Percentiles rank a stretch among this genome's conserved stretches.
Evolutionary conservation across 495 filamentous ascomycete genomes (phyloP).

Genomic region (Elasticomyces elasticus): DNA sequence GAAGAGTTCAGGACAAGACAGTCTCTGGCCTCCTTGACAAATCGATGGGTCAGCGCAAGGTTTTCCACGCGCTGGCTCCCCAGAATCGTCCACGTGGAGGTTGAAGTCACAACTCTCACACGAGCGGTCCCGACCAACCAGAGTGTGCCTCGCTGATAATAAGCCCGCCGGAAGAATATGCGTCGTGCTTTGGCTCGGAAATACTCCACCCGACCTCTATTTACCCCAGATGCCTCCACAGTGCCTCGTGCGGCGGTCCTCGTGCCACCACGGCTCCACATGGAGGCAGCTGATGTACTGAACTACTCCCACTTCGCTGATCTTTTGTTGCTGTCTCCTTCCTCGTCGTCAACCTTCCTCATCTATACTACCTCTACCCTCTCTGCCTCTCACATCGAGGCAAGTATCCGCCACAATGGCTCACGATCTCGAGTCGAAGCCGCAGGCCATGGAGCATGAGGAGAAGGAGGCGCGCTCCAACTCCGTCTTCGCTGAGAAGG

Average conservation of each 20-base stretch:
- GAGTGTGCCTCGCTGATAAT: too few species aligned
- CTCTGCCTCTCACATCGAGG: background rate
- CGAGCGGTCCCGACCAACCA: too few species aligned
- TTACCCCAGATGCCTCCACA: background rate
- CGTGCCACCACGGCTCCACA: too few species aligned
- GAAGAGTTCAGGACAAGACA: too few species aligned
- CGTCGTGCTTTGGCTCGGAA: background rate
- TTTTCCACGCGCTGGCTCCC: too few species aligned
- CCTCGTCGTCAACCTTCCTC: background rate
- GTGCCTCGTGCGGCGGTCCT: too few species aligned
- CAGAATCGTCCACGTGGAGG: too few species aligned
- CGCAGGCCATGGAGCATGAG: background rate
- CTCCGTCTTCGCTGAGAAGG: conserved; percentile 14
- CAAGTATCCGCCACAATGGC: background rate
- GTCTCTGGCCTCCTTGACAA: too few species aligned
- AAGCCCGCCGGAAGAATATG: background rate
- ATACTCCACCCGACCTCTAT: background rate
- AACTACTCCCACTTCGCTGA: background rate
- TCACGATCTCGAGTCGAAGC: background rate
- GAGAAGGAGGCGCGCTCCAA: conserved; percentile 9
- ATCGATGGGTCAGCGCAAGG: too few species aligned
- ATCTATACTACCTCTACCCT: background rate
- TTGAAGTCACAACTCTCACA: too few species aligned
- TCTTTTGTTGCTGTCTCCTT: background rate
- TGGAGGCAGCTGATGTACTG: background rate